Conservation (phyloP, 345 rosid genomes). For the Brassica carinata region DNA sequence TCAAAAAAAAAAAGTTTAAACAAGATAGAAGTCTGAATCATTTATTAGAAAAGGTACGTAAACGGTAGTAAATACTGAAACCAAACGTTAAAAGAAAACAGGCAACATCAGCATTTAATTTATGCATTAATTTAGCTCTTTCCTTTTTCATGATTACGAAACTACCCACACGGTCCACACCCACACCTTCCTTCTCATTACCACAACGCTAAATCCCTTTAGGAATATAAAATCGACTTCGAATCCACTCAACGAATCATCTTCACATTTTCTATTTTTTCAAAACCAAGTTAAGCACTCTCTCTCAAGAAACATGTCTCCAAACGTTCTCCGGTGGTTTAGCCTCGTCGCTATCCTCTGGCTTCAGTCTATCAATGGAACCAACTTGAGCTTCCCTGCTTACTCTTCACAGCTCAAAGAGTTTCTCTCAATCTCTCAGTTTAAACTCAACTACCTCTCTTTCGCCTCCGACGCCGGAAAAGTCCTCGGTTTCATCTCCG, state of each 20-base stretch:
- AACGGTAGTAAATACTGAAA: not conserved
- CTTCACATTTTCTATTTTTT: not conserved
- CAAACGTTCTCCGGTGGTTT: constrained; percentile 58
- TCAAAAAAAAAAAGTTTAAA: not conserved
- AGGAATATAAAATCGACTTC: not conserved
- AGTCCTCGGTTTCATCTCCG: constrained; percentile 78
- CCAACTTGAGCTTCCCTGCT: constrained; percentile 83
- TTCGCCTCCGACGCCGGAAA: constrained; percentile 94
- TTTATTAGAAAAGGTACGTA: not conserved
- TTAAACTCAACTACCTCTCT: constrained; percentile 81
- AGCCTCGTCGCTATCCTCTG: constrained; percentile 73
- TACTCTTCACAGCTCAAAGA: constrained; percentile 84
- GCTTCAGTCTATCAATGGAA: constrained; percentile 80
- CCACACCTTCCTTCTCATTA: constrained; percentile 9
- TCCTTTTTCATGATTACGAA: constrained; percentile 18
- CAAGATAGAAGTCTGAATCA: not conserved
- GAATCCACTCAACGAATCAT: not conserved
- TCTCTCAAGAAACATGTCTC: constrained; percentile 41
- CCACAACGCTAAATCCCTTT: constrained; percentile 11
- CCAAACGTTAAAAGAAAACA: not conserved
- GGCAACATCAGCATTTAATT: constrained; percentile 1
- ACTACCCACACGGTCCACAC: constrained; percentile 11
- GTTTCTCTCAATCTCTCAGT: constrained; percentile 68
- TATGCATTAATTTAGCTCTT: not conserved
- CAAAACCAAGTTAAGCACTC: not conserved